Percentiles rank a stretch among this genome's conserved stretches.
phyloP scores from a whole-genome alignment of 176 grass and related monocot genomes.

The Eragrostis curvula region DNA sequence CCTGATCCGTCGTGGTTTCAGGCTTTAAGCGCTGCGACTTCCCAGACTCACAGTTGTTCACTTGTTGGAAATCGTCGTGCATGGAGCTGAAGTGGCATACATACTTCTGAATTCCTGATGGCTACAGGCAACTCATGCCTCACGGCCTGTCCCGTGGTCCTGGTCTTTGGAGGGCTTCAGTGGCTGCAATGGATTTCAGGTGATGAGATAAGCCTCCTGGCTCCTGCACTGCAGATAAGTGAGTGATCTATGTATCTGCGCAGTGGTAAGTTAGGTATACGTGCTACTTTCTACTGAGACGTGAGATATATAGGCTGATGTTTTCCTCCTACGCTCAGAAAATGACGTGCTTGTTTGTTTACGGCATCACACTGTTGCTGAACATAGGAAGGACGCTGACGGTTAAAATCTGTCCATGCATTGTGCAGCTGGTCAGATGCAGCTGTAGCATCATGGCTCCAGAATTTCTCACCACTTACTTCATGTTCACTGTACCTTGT shows the following conservation, averaged over 20 bases:
- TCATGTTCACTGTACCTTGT: slow-evolving; percentile 9
- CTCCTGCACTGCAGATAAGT: neutral
- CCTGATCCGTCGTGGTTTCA: slow-evolving; percentile 28
- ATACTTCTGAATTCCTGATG: slow-evolving; percentile 8
- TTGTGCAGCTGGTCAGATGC: neutral
- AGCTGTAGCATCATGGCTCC: slow-evolving; percentile 6
- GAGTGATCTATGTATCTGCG: slow-evolving; percentile 27
- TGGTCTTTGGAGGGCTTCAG: slow-evolving; percentile 14
- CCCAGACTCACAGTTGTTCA: neutral
- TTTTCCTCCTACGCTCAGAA: slow-evolving; percentile 17
- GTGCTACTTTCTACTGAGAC: neutral
- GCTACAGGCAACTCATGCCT: slow-evolving; percentile 11
- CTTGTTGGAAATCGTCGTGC: slow-evolving; percentile 25
- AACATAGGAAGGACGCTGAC: neutral
- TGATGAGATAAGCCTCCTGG: neutral
- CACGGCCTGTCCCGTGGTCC: slow-evolving; percentile 2
- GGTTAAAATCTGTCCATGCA: slow-evolving; percentile 33
- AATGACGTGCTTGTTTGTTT: slow-evolving; percentile 40
- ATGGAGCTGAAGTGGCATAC: neutral
- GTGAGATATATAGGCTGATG: slow-evolving; percentile 9
- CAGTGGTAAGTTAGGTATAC: slow-evolving; percentile 35
- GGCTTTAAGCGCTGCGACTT: neutral
- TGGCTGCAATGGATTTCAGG: slow-evolving; percentile 23
- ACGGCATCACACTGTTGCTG: slow-evolving; percentile 8
- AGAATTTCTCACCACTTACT: slow-evolving; percentile 11